Evolutionary conservation across 805 yeast genomes (phyloP), one percentile per base, ranked within the genome.

Genomic region (Spathaspora arborariae): DNA sequence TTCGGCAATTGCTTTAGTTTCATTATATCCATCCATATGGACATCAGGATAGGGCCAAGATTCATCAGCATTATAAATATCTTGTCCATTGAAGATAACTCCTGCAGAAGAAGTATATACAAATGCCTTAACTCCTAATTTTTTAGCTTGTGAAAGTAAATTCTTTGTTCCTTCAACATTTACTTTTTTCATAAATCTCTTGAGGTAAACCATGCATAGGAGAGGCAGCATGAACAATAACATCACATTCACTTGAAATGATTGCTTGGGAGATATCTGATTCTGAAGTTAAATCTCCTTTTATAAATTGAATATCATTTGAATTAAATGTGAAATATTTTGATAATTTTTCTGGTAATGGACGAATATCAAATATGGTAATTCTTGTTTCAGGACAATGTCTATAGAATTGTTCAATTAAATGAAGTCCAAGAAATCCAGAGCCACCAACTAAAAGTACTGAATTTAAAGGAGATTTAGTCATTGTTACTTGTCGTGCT

Each of bases 81-180:
- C 96, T 50, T 81, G 85, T n/a, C 99, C 99, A 62, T 92, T 88
- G 72, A 94, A 94, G 26, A 91, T 85, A 21, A 94, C 99, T 54
- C 99, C 97, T 0, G 99, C 98, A 2, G 97, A 88, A 0, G 97
- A 91, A 1, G 99, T 94, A 69, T 91, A 94, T 2, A 94, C 95
- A 34, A 94, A 71, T 0, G 91, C 92, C 50, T 76, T 76, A 7
- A 82, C 75, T 9, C 65, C 63, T 39, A 70, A 57, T 40, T 68
- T 70, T 54, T 79, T 72, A 39, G 91, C 81, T 42, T 84, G 84
- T 40, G 78, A 70, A 36, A 92, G 68, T 30, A 94, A 76, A 51
- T 84, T 88, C 47, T 73, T 70, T 1, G 99, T 94, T 37, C 99
- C 99, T 40, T 80, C 78, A 24, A 94, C 92, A 59, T 94, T 94